These are phyloP conservation scores for Neopestalotiopsis sp. DNA, from an alignment of 2,329 filamentous ascomycete genomes.

Conservation along the genomic window DNA sequence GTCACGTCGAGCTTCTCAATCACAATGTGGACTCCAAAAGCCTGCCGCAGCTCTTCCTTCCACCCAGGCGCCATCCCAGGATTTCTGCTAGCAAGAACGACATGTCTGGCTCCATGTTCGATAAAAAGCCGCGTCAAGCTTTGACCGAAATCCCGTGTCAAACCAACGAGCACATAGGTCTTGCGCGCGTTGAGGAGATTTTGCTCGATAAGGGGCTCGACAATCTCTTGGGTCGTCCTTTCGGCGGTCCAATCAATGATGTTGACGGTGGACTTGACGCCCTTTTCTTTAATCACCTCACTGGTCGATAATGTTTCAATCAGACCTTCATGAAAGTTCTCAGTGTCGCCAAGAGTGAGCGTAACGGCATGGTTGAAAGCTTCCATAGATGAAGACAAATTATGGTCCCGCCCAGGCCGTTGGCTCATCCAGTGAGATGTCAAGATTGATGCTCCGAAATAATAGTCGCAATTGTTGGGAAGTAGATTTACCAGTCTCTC, in stretches of 20 bases:
- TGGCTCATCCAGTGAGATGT: constrained; percentile 10
- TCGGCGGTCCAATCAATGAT: constrained; percentile 46
- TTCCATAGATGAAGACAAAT: background rate
- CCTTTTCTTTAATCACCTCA: constrained; percentile 27
- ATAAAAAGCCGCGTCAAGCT: constrained; percentile 45
- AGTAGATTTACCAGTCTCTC: constrained; percentile 28
- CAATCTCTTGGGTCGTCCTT: constrained; percentile 29
- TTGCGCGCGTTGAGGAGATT: constrained; percentile 36
- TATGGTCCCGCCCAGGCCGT: background rate
- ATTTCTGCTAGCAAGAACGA: constrained; percentile 47
- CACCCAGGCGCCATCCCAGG: constrained; percentile 35
- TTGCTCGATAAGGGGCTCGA: constrained; percentile 29
- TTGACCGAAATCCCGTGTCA: constrained; percentile 50
- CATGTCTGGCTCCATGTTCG: constrained; percentile 41
- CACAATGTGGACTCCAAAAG: constrained; percentile 27
- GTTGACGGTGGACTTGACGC: constrained; percentile 29
- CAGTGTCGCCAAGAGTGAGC: constrained; percentile 21
- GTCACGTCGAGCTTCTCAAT: constrained; percentile 34
- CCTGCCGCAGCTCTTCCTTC: constrained; percentile 34
- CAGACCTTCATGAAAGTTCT: constrained; percentile 24
- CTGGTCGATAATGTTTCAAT: background rate
- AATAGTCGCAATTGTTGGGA: constrained; percentile 34
- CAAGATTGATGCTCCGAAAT: constrained; percentile 24
- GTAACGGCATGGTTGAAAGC: constrained; percentile 14
- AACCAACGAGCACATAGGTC: constrained; percentile 45